Percentiles rank a stretch among this genome's conserved stretches.
Conservation (phyloP, 495 filamentous ascomycete species). For the Tuber magnatum region DNA sequence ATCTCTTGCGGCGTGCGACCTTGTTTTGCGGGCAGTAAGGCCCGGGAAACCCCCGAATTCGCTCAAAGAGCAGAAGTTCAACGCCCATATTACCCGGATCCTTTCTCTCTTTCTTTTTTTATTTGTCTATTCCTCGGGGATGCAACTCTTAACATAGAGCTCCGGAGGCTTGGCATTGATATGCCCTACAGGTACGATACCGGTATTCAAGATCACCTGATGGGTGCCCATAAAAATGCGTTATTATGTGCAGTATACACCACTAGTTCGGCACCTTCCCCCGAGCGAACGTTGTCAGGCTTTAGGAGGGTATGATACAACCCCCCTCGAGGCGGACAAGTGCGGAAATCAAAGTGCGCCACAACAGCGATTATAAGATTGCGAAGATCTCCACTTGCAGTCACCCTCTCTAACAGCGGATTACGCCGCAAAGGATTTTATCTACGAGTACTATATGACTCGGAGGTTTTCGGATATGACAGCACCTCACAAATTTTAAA, state of each 20-base stretch:
- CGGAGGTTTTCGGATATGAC: slow-evolving; percentile 3
- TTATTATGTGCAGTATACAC: neutral
- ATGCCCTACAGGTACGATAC: neutral
- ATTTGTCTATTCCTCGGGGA: neutral
- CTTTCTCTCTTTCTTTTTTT: neutral
- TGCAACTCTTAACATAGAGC: neutral
- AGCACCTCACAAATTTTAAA: neutral
- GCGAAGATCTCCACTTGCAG: neutral
- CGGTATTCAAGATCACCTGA: neutral
- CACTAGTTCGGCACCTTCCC: neutral
- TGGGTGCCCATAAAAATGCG: neutral
- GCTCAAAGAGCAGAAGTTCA: neutral
- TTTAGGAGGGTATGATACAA: neutral
- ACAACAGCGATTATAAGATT: neutral
- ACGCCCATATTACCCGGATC: neutral
- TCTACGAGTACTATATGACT: neutral
- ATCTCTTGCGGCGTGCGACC: neutral
- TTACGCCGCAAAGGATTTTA: neutral
- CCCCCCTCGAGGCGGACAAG: neutral
- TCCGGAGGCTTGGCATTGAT: neutral
- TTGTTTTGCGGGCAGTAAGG: neutral
- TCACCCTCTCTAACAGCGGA: neutral
- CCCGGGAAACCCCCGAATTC: neutral
- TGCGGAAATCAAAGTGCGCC: neutral
- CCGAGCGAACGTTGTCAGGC: neutral